Percentiles rank a stretch among this genome's conserved stretches.
These are phyloP conservation scores for Cystobasidium slooffiae DNA, from an alignment of 1,284 basidiomycete genomes.

Conservation along the genomic window DNA sequence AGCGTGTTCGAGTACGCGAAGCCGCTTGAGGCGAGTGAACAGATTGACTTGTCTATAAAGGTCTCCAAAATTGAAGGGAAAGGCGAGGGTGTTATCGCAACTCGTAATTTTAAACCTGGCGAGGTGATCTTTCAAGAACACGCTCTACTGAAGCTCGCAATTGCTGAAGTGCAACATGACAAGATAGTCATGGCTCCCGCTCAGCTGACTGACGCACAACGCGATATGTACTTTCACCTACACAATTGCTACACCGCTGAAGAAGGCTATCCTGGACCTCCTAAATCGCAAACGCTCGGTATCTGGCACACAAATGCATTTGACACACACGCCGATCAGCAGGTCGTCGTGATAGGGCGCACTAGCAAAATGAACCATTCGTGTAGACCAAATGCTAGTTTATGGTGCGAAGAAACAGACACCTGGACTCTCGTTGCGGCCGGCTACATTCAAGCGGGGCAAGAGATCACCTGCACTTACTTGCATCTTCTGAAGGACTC, in stretches of 20 bases:
- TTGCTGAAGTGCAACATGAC: neutral
- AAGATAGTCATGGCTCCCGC: conserved; percentile 6
- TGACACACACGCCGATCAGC: neutral
- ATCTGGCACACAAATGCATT: conserved; percentile 19
- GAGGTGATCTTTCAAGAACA: conserved; percentile 4
- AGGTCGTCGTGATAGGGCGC: neutral
- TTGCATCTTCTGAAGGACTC: neutral
- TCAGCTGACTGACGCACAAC: neutral
- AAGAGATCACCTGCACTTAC: conserved; percentile 27
- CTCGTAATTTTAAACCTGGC: conserved; percentile 4
- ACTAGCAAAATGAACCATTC: conserved; percentile 21
- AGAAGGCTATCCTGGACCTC: neutral
- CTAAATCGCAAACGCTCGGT: conserved; percentile 3
- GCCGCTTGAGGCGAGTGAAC: neutral
- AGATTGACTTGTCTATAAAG: neutral
- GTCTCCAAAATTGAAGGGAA: neutral
- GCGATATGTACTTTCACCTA: neutral
- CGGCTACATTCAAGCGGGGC: conserved; percentile 21
- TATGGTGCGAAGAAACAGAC: neutral
- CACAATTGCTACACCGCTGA: conserved; percentile 14
- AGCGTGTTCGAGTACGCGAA: neutral
- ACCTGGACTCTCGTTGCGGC: neutral
- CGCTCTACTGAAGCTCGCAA: neutral
- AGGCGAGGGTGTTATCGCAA: conserved; percentile 19
- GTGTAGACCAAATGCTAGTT: conserved; percentile 16